Conservation (phyloP, 495 filamentous ascomycete species). For the Terfezia boudieri region DNA sequence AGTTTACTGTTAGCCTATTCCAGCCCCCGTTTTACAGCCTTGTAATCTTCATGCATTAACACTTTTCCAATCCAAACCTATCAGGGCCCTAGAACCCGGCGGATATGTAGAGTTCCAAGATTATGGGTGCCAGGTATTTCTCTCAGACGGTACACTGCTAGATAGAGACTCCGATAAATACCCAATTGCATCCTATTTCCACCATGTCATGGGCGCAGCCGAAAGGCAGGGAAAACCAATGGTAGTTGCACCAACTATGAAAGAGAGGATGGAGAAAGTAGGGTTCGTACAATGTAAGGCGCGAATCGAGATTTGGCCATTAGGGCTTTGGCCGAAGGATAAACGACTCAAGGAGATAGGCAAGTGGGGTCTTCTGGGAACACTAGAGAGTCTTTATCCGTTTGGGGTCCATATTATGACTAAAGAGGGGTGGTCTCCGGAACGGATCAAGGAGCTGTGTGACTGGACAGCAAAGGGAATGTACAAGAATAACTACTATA, state of each 20-base stretch:
- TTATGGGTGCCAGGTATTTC: background rate
- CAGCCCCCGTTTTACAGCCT: background rate
- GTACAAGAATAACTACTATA: too few species aligned
- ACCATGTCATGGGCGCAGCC: background rate
- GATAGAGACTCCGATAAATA: background rate
- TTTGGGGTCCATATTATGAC: too few species aligned
- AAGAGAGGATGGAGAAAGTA: background rate
- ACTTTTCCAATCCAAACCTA: background rate
- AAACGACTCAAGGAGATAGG: background rate
- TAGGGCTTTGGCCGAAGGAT: slow-evolving; percentile 12
- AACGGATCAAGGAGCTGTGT: too few species aligned
- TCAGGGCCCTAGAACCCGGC: slow-evolving; percentile 36
- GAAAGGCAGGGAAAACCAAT: background rate
- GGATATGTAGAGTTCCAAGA: slow-evolving; percentile 43
- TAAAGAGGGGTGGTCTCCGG: too few species aligned
- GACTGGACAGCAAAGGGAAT: too few species aligned
- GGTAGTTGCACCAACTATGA: background rate
- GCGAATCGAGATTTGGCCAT: background rate
- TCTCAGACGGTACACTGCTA: background rate
- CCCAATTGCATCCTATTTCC: background rate
- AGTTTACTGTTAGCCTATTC: background rate
- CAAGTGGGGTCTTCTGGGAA: too few species aligned
- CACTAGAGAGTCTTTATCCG: too few species aligned
- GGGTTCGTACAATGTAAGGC: background rate
- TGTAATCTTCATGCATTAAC: background rate